Conservation (phyloP, 2,329 filamentous ascomycete species). For the Nannizziopsis arthrosporioides region DNA sequence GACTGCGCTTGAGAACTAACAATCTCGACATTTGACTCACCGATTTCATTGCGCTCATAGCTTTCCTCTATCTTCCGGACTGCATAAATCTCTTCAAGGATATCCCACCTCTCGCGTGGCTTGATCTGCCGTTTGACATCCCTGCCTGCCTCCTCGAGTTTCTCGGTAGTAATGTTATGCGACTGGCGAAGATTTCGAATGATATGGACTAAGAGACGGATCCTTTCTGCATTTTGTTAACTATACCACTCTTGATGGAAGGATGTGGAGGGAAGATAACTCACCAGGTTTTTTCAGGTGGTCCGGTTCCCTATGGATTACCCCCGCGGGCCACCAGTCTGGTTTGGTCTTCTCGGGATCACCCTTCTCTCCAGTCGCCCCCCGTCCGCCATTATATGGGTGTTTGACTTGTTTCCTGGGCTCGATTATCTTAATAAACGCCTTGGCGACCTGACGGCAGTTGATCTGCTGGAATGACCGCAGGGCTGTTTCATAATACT, state of each 20-base stretch:
- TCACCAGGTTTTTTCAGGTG: conserved; percentile 38
- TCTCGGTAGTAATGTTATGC: conserved; percentile 28
- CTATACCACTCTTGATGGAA: too few relatives aligned
- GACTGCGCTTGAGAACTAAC: not conserved
- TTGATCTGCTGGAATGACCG: conserved; percentile 37
- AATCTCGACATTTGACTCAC: conserved; percentile 13
- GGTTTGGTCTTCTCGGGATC: conserved; percentile 38
- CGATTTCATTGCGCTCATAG: conserved; percentile 32
- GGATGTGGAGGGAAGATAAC: conserved; percentile 13
- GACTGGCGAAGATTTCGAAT: conserved; percentile 27
- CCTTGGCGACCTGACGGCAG: conserved; percentile 36
- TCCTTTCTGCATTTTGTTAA: conserved; percentile 20
- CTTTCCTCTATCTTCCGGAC: conserved; percentile 32
- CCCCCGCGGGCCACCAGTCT: conserved; percentile 34
- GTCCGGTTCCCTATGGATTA: conserved; percentile 40
- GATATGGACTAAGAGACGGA: conserved; percentile 32
- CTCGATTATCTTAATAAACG: conserved; percentile 38
- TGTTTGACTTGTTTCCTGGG: conserved; percentile 39
- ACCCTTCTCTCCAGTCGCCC: conserved; percentile 27
- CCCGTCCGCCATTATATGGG: conserved; percentile 39
- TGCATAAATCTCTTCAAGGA: conserved; percentile 33
- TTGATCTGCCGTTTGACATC: conserved; percentile 29
- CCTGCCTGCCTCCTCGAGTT: conserved; percentile 31
- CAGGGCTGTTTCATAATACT: conserved; percentile 34
- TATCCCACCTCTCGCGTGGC: conserved; percentile 25